Conservation (phyloP, 2,329 filamentous ascomycete species). For the Fulvia fulva region DNA sequence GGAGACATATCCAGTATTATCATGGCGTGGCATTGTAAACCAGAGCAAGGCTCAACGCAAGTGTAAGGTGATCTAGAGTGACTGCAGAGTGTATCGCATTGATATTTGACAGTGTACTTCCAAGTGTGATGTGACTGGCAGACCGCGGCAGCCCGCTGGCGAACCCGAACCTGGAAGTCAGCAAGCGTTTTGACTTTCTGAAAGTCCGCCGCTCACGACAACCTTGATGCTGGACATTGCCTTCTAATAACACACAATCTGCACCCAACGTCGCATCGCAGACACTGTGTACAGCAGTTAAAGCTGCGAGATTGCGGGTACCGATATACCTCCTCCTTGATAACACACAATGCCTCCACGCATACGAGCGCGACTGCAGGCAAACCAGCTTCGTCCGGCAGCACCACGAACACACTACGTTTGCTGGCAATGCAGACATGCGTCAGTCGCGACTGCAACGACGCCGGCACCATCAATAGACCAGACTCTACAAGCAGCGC, state of each 20-base stretch:
- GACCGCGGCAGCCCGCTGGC: not conserved
- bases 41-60: not conserved
- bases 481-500: constrained; percentile 41
- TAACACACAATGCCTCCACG: constrained; percentile 51
- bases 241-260: not conserved
- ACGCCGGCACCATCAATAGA: constrained; percentile 52
- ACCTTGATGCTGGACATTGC: not conserved
- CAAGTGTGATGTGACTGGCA: not conserved
- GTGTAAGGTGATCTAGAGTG: not conserved
- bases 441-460: constrained; percentile 46
- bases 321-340: too few relatives aligned
- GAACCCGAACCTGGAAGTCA: not conserved
- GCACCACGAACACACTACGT: constrained; percentile 27
- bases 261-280: not conserved
- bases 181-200: not conserved
- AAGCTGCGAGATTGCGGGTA: not conserved
- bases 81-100: not conserved
- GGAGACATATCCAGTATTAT: constrained; percentile 34
- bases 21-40: constrained; percentile 14
- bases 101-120: not conserved
- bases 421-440: constrained; percentile 44
- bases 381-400: constrained; percentile 32
- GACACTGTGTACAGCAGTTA: not conserved
- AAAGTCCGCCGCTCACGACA: not conserved
- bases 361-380: constrained; percentile 39